Conservation (phyloP, 2,329 filamentous ascomycete species). For the Claviceps sp. region DNA sequence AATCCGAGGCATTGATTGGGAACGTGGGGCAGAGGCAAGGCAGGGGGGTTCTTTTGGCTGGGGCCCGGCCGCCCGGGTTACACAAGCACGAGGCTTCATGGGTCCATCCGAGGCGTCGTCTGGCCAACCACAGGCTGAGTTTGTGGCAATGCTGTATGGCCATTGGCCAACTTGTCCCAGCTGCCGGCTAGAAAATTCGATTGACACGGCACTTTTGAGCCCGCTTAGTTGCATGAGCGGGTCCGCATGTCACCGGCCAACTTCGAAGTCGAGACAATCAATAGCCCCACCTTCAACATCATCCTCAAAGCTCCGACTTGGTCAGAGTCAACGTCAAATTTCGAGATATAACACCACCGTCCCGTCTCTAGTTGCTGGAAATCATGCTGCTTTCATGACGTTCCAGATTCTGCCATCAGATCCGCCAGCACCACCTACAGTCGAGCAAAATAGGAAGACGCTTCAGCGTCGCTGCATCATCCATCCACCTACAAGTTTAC, state of each 20-base stretch:
- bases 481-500: background rate
- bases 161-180: background rate
- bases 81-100: background rate
- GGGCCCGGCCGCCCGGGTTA: background rate
- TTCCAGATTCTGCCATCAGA: background rate
- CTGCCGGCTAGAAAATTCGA: background rate
- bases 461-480: too few species aligned
- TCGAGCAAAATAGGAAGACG: background rate
- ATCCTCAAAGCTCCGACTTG: background rate
- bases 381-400: background rate
- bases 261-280: background rate
- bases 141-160: background rate
- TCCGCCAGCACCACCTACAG: background rate
- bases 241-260: background rate
- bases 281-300: background rate
- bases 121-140: too few species aligned
- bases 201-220: background rate
- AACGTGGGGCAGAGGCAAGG: too few species aligned
- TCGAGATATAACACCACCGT: background rate
- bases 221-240: constrained; percentile 6
- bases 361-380: background rate
- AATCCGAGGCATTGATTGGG: too few species aligned
- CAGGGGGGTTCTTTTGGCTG: background rate
- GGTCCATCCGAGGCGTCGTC: background rate
- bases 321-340: background rate